Conservation (phyloP, 2,329 filamentous ascomycete species). For the Ceratocystis ficicola region DNA sequence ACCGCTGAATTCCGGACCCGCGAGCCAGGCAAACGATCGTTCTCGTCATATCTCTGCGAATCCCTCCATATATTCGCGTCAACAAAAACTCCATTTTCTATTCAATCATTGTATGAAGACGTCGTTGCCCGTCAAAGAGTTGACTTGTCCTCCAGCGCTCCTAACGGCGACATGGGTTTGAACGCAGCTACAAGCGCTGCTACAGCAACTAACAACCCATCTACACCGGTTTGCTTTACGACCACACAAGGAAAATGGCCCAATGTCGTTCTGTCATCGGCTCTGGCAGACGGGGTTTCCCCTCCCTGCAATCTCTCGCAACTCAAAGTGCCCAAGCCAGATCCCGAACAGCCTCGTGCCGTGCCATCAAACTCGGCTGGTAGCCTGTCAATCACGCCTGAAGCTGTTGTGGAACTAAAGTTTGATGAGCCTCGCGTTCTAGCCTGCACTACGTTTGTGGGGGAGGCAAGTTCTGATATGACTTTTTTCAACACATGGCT, state of each 20-base stretch:
- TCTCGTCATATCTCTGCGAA: constrained; percentile 46
- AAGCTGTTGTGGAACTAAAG: constrained; percentile 41
- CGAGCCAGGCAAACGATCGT: constrained; percentile 38
- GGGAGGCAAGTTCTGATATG: constrained; percentile 54
- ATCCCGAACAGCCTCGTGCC: constrained; percentile 17
- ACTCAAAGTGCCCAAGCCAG: constrained; percentile 19
- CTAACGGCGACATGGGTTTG: constrained; percentile 32
- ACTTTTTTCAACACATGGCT: constrained; percentile 55
- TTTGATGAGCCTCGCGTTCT: constrained; percentile 53
- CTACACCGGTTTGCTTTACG: constrained; percentile 42
- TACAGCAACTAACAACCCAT: not conserved
- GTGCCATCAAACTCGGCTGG: constrained; percentile 3
- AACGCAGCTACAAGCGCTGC: constrained; percentile 27
- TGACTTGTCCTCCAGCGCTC: constrained; percentile 33
- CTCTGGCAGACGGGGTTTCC: constrained; percentile 4
- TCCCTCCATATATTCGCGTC: constrained; percentile 43
- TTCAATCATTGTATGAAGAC: constrained; percentile 47
- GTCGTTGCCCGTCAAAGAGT: constrained; percentile 36
- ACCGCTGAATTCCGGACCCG: constrained; percentile 35
- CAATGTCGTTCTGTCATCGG: constrained; percentile 14
- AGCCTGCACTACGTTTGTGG: constrained; percentile 55
- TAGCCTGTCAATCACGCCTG: constrained; percentile 37
- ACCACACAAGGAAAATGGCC: constrained; percentile 44
- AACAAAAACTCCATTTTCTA: constrained; percentile 39
- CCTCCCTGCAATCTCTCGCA: constrained; percentile 17